phyloP scores from a whole-genome alignment of 2,329 filamentous ascomycete genomes.

The Alternaria sp. region DNA sequence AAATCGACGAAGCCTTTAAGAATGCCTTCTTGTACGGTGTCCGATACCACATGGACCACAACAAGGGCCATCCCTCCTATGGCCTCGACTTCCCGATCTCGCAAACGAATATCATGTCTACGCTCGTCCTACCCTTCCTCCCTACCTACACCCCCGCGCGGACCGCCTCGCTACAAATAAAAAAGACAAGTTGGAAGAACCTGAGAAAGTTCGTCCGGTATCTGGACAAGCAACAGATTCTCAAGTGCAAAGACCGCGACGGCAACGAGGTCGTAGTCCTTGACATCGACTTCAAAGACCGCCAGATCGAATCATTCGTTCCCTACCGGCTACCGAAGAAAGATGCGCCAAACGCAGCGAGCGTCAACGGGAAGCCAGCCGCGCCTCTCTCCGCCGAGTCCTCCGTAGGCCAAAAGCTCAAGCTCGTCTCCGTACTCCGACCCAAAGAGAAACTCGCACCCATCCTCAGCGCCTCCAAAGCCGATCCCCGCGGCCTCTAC shows the following conservation, averaged over 20 bases:
- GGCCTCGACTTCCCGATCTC: conserved; percentile 68
- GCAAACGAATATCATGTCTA: conserved; percentile 68
- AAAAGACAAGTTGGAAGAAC: conserved; percentile 74
- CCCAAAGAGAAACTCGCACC: conserved; percentile 65
- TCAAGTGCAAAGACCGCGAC: conserved; percentile 69
- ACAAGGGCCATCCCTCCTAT: conserved; percentile 58
- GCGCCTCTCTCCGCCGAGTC: conserved; percentile 48
- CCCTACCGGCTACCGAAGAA: conserved; percentile 69
- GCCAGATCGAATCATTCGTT: conserved; percentile 60
- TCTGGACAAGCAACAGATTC: conserved; percentile 67
- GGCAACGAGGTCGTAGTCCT: conserved; percentile 68
- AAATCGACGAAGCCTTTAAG: conserved; percentile 70
- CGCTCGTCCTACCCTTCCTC: conserved; percentile 70
- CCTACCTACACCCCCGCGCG: conserved; percentile 64
- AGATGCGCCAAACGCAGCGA: conserved; percentile 45
- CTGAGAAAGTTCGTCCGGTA: conserved; percentile 73
- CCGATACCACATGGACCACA: conserved; percentile 64
- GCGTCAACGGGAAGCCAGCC: conserved; percentile 50
- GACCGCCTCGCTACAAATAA: conserved; percentile 67
- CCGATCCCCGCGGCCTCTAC: conserved; percentile 62
- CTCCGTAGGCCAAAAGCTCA: conserved; percentile 56
- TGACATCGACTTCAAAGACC: conserved; percentile 69
- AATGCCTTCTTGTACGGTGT: conserved; percentile 70
- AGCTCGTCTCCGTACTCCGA: conserved; percentile 61
- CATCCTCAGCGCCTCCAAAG: conserved; percentile 58